Evolutionary conservation across 129 eudicot genomes (phyloP).

Genomic region (Calendula officinalis): DNA sequence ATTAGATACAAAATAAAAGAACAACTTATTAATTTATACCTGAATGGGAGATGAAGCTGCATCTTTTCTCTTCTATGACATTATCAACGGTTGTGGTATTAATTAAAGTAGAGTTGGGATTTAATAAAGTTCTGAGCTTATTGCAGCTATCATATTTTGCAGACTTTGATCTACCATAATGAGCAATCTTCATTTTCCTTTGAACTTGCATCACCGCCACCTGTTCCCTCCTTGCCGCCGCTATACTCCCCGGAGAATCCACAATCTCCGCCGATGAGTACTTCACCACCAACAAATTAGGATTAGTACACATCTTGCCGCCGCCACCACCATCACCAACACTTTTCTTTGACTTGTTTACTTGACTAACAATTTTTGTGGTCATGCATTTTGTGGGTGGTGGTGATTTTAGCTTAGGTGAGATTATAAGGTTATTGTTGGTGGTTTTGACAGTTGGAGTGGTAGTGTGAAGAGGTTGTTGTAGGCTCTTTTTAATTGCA

Average conservation of each 20-base stretch:
- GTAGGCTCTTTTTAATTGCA: conserved; percentile 30
- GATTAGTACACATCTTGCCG: conserved; percentile 4
- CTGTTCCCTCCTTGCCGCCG: conserved; percentile 70
- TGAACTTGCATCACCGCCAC: conserved; percentile 56
- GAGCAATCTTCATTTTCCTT: conserved; percentile 78
- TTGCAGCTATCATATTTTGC: conserved; percentile 36
- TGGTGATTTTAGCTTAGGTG: conserved; percentile 48
- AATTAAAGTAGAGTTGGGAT: background rate
- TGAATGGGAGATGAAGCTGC: conserved; percentile 76
- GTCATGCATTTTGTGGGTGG: conserved; percentile 13
- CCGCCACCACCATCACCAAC: background rate
- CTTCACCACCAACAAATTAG: conserved; percentile 32
- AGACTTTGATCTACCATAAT: conserved; percentile 66
- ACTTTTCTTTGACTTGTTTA: conserved; percentile 37
- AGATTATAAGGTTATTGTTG: conserved; percentile 26
- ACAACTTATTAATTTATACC: conserved; percentile 28
- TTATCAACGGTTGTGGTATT: background rate
- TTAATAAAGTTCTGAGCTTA: conserved; percentile 23
- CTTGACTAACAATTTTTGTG: conserved; percentile 7
- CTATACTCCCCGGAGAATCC: conserved; percentile 68
- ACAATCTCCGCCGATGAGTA: conserved; percentile 42
- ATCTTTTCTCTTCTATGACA: conserved; percentile 48
- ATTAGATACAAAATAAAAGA: background rate
- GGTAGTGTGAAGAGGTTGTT: conserved; percentile 5
- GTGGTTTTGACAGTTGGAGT: conserved; percentile 5